phyloP scores from a whole-genome alignment of 2,329 filamentous ascomycete species.

The Fusarium buharicum region DNA sequence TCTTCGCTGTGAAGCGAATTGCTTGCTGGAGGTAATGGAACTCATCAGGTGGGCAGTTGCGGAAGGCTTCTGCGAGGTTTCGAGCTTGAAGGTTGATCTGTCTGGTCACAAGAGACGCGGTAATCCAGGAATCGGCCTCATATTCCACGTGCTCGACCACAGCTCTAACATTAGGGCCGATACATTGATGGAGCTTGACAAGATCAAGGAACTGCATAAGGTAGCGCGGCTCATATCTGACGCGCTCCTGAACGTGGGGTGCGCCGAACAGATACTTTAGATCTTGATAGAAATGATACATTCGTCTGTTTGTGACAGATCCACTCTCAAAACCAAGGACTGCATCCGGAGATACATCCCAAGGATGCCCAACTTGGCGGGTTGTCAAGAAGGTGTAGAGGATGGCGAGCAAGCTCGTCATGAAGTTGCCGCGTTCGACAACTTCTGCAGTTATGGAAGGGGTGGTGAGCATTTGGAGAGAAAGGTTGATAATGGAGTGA shows the following conservation, averaged over 20 bases:
- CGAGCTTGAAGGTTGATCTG: slow-evolving; percentile 94
- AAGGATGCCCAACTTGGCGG: slow-evolving; percentile 92
- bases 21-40: slow-evolving; percentile 73
- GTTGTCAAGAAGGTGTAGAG: slow-evolving; percentile 97
- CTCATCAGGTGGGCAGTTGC: slow-evolving; percentile 72
- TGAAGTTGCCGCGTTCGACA: slow-evolving; percentile 92
- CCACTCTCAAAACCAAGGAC: slow-evolving; percentile 93
- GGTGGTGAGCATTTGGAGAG: slow-evolving; percentile 94
- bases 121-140: slow-evolving; percentile 98
- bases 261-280: slow-evolving; percentile 91
- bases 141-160: slow-evolving; percentile 98
- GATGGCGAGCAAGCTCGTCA: slow-evolving; percentile 95
- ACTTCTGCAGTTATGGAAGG: slow-evolving; percentile 97
- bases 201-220: slow-evolving; percentile 94
- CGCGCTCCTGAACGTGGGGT: slow-evolving; percentile 84
- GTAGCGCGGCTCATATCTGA: slow-evolving; percentile 86
- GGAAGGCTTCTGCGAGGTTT: slow-evolving; percentile 88
- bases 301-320: slow-evolving; percentile 91
- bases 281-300: slow-evolving; percentile 98
- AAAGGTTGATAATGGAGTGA: slow-evolving; percentile 98
- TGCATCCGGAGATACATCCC: slow-evolving; percentile 85
- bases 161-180: slow-evolving; percentile 90
- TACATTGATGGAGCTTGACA: slow-evolving; percentile 95
- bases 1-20: slow-evolving; percentile 79
- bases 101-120: slow-evolving; percentile 89